Base-by-base conservation (phyloP, 352 stramenopile species). In the Pythium guiyangense region DNA sequence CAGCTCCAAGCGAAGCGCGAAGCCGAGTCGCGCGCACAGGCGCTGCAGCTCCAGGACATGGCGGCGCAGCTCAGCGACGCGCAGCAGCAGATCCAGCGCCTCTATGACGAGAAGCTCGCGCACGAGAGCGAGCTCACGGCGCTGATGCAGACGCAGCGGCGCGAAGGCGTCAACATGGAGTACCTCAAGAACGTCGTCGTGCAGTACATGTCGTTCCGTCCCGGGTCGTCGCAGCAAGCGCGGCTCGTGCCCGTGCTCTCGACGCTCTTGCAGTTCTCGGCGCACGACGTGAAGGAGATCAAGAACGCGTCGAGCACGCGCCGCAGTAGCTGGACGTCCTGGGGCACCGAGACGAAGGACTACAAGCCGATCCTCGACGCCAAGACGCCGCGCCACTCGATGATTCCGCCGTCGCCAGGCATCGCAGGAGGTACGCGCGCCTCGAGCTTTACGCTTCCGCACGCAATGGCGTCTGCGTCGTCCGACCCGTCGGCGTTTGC, bases 131-230 rank as follows among this genome's bases (percentile, higher is more conserved):
- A 94, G 52, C 66, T 95, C 18, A 82, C 72, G 6, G 77, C 70
- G 31, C 71, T 94, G 58, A 79, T 92, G 65, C 83, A 92, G 57
- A 89, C 77, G 17, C 83, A 94, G 53, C 79, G 84, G 6, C 82
- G 86, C 39, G 85, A 93, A 22, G 85, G 85, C 31, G 84, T 96
- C 31, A 94, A 96, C 63, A 90, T 96, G 84, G 85, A 95, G 54
- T 96, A 96, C 63, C 67, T 96, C 34, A 96, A 96, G 63, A 96
- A 96, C 53, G 84, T 96, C 18, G 84, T 96, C 25, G 81, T 96
- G 25, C 86, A 94, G 74, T 96, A 90, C 67, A 93, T 96, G 83
- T 90, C 81, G 18, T 93, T 96, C 66, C 83, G 76, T 11, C 79
- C 80, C 0, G 84, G 84, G 4, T 94, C 86, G 35, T 90, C 77